Percentiles rank a stretch among this genome's conserved stretches.
These are phyloP conservation scores for Penicillium manginii DNA, from an alignment of 495 filamentous ascomycete species.

Conservation along the genomic window DNA sequence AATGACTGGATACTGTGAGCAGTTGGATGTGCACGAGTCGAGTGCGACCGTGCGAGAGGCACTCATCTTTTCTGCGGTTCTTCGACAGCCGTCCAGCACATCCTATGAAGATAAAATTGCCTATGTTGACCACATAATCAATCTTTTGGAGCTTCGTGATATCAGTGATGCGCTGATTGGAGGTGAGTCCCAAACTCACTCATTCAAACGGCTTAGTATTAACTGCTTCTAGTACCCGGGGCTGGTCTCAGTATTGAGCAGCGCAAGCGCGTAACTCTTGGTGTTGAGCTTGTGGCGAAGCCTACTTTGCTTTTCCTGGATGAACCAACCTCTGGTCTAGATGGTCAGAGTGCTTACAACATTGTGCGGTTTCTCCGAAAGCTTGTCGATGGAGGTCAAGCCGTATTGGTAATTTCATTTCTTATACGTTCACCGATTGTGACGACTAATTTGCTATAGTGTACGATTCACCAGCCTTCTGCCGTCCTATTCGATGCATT, in stretches of 20 bases:
- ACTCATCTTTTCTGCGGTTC: conserved; percentile 51
- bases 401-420: conserved; percentile 60
- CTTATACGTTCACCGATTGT: not conserved
- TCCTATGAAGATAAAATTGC: conserved; percentile 49
- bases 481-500: conserved; percentile 59
- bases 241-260: conserved; percentile 83
- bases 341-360: conserved; percentile 64
- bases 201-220: conserved; percentile 4
- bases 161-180: conserved; percentile 69
- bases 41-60: conserved; percentile 53
- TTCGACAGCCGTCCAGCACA: conserved; percentile 45
- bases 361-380: conserved; percentile 81
- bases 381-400: conserved; percentile 80
- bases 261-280: conserved; percentile 86
- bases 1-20: conserved; percentile 79
- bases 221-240: conserved; percentile 51
- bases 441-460: conserved; percentile 37
- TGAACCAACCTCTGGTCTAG: conserved; percentile 67
- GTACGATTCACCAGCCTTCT: conserved; percentile 94
- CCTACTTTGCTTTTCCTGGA: conserved; percentile 69
- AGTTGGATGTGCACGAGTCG: conserved; percentile 76
- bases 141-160: conserved; percentile 49
- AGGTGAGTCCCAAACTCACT: conserved; percentile 23
- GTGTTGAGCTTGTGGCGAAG: conserved; percentile 72
- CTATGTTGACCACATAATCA: conserved; percentile 55